Evolutionary conservation across 2,329 filamentous ascomycete species (phyloP).

Genomic region (Aureobasidium musti): DNA sequence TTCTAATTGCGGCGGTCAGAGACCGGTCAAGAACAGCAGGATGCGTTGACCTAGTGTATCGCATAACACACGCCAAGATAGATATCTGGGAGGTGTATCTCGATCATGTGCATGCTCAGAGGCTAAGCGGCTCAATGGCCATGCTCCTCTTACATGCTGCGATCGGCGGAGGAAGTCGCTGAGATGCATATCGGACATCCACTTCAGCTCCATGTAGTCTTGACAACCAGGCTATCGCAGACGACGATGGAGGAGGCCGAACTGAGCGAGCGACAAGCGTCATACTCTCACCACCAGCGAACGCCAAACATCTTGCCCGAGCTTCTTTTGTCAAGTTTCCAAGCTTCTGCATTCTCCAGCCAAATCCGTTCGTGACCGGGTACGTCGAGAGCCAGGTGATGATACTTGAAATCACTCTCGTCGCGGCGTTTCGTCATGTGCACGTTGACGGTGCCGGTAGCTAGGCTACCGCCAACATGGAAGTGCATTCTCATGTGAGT

Average conservation of each 20-base stretch:
- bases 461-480: slow-evolving; percentile 76
- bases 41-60: neutral
- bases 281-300: slow-evolving; percentile 50
- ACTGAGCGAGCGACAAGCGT: neutral
- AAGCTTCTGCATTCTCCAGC: slow-evolving; percentile 62
- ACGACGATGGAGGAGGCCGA: neutral
- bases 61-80: neutral
- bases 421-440: slow-evolving; percentile 72
- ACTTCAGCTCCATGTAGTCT: slow-evolving; percentile 8
- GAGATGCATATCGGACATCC: neutral
- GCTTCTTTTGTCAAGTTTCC: slow-evolving; percentile 45
- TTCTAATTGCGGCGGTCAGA: neutral
- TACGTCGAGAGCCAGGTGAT: slow-evolving; percentile 77
- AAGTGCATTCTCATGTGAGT: slow-evolving; percentile 86
- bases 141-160: neutral
- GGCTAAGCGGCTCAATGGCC: slow-evolving; percentile 11
- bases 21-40: neutral
- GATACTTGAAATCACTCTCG: slow-evolving; percentile 71
- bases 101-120: neutral
- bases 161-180: slow-evolving; percentile 12
- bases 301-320: slow-evolving; percentile 61
- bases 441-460: slow-evolving; percentile 71
- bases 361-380: slow-evolving; percentile 66
- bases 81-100: neutral
- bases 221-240: slow-evolving; percentile 13